Evolutionary conservation across 495 filamentous ascomycete species (phyloP), one percentile per base, ranked within the genome.

Genomic region (Neurospora sp.): DNA sequence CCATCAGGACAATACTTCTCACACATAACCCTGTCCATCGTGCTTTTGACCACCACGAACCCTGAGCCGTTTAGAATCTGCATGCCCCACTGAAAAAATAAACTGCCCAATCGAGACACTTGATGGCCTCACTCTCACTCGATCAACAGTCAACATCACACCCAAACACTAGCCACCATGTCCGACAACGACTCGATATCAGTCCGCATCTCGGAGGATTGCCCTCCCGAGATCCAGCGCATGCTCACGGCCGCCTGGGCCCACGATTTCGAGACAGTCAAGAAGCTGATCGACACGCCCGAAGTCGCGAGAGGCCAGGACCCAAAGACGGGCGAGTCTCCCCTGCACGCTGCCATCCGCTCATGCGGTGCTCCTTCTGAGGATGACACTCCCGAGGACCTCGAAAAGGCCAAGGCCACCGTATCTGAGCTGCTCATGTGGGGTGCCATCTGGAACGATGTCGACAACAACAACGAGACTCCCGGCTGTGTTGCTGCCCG

Each of bases 391-490:
- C 72, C 74, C 18, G 83, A 87, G 31, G 81, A 85, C 39, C 78
- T 90, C 10, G 85, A 91, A 62, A 84, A 84, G 12, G 91, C 88
- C 62, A 86, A 82, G 44, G 85, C 90, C 71, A 93, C 91, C 0
- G 86, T 98, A 18, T 87, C 87, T 71, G 88, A 96, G 76, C 85
- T 99, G 35, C 85, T 99, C 71, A 85, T 94, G 77, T 90, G 93
- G 79, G 96, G 96, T 3, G 96, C 93, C 6, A 97, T 98, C 72
- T 99, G 96, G 96, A 99, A 99, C 82, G 94, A 97, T 80, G 84
- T 99, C 4, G 93, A 98, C 69, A 82, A 85, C 44, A 90, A 92
- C 62, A 87, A 92, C 73, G 94, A 98, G 86, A 99, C 96, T 16
- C 95, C 96, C 0, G 96, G 93, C 2, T 98, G 96, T 83, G 78